Base-by-base conservation (phyloP, 495 filamentous ascomycete genomes). In the Cercophora scortea region DNA sequence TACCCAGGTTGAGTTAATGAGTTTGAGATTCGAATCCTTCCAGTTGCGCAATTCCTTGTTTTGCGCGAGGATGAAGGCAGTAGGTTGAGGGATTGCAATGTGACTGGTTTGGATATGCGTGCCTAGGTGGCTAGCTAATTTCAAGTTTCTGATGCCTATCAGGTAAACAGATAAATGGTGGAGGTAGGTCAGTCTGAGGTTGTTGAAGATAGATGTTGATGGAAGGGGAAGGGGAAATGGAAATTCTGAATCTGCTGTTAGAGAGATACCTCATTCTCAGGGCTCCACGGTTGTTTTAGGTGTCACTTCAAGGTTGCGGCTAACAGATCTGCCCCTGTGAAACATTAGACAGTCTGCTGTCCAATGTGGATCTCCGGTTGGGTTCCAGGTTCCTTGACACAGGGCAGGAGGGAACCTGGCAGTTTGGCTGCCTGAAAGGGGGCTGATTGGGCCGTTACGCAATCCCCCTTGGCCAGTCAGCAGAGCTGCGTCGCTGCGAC, bases 401-500 rank as follows among this genome's bases (percentile, higher is more conserved):
- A 5, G 36, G 36, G 7, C 6, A 36, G 34, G 18, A 46, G 10
- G 9, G 3, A 13, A 34, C 40, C 9, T 15, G 8, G 32, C 6
- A 41, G 9, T 58, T 51, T 39, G 57, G 58, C 46, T 61, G 59
- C 61, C 63, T 66, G 61, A 59, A 61, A 36, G 42, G 11, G 33
- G 56, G 48, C 49, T 61, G 61, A 64, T 67, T 65, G 61, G 63
- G 64, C 60, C 47, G 62, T 63, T 63, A 65, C 62, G 62, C 61
- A 64, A 62, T 58, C 51, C 56, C 56, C 43, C 9, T 42, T 32
- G 51, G 56, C 52, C 53, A 54, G 55, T 60, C 49, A 52, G 32
- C 55, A 41, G 25, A 25, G 25, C 2, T 25, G 25, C 25, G 5
- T 25, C 25, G 25, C 2, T 25, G 25, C 25, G 2, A n/a, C n/a